These are phyloP conservation scores for Tieghemiomyces parasiticus DNA, from an alignment of 192 early-diverging fungal species.

Conservation along the genomic window DNA sequence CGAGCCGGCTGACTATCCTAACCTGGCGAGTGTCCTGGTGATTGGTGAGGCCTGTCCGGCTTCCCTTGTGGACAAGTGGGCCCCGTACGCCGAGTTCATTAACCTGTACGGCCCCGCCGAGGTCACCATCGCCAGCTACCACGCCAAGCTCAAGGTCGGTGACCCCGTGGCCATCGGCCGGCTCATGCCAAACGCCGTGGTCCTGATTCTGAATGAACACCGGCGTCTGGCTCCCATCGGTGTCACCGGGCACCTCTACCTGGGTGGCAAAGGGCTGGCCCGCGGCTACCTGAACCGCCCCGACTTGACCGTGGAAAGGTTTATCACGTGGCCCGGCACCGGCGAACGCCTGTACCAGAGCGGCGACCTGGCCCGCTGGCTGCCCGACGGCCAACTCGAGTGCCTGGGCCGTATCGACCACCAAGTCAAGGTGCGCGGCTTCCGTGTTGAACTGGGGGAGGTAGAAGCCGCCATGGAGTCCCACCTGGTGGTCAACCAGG, in stretches of 20 bases:
- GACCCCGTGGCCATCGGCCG: slow-evolving; percentile 15
- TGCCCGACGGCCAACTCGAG: slow-evolving; percentile 17
- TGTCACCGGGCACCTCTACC: slow-evolving; percentile 18
- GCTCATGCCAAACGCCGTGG: slow-evolving; percentile 9
- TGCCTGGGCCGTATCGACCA: slow-evolving; percentile 19
- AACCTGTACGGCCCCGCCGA: not conserved
- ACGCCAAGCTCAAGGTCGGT: not conserved
- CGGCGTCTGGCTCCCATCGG: slow-evolving; percentile 14
- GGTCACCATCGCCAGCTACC: not conserved
- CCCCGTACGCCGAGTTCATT: not conserved
- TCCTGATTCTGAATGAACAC: slow-evolving; percentile 15
- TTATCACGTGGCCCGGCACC: slow-evolving; percentile 19
- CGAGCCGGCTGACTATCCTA: not conserved
- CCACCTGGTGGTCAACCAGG: slow-evolving; percentile 13
- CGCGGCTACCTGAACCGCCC: slow-evolving; percentile 21
- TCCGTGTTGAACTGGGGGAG: slow-evolving; percentile 19
- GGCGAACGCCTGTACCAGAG: slow-evolving; percentile 17
- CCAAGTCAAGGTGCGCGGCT: slow-evolving; percentile 24
- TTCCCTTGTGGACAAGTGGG: not conserved
- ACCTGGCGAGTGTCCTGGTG: not conserved
- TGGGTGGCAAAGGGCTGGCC: slow-evolving; percentile 17
- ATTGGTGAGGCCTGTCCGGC: not conserved
- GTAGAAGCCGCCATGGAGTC: slow-evolving; percentile 12
- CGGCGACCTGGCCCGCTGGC: slow-evolving; percentile 17
- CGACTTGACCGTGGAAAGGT: slow-evolving; percentile 17